A percentile compares a stretch with the other conserved stretches of the same genome.
phyloP scores from a whole-genome alignment of 2,329 filamentous ascomycete genomes.

The Verticillium longisporum region DNA sequence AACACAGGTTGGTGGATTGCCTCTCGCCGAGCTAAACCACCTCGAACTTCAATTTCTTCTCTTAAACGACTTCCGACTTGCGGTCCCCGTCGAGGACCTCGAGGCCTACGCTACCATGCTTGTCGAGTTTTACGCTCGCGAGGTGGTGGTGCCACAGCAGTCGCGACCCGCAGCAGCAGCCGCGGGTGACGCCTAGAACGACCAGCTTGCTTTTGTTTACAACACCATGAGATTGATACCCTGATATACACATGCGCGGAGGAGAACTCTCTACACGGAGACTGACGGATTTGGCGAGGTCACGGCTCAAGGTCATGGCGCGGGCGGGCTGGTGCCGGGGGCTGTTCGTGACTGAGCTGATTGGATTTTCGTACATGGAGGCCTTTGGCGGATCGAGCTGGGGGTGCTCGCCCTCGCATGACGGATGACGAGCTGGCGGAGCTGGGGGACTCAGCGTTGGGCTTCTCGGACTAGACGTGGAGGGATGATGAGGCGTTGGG shows the following conservation, averaged over 20 bases:
- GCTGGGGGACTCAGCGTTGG: not conserved
- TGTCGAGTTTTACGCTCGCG: slow-evolving; percentile 93
- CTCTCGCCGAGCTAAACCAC: slow-evolving; percentile 88
- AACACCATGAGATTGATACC: slow-evolving; percentile 11
- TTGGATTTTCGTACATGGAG: not conserved
- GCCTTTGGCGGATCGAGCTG: not conserved
- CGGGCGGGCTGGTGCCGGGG: not conserved
- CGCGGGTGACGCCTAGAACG: slow-evolving; percentile 2
- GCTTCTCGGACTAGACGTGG: not conserved
- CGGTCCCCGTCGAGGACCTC: slow-evolving; percentile 87
- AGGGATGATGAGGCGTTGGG: not conserved
- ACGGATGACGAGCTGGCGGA: not conserved
- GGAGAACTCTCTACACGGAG: not conserved
- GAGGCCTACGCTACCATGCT: slow-evolving; percentile 98
- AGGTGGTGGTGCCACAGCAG: slow-evolving; percentile 56
- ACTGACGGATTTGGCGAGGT: not conserved
- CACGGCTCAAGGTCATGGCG: not conserved
- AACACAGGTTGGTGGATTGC: slow-evolving; percentile 80
- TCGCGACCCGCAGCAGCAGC: slow-evolving; percentile 5
- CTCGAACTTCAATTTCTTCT: slow-evolving; percentile 93
- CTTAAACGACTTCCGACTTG: slow-evolving; percentile 91
- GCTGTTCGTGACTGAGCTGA: not conserved
- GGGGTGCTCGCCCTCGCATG: not conserved
- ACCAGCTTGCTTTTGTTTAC: not conserved
- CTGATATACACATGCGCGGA: slow-evolving; percentile 5